phyloP scores from a whole-genome alignment of 2,329 filamentous ascomycete species.

The Trichoderma harzianum region DNA sequence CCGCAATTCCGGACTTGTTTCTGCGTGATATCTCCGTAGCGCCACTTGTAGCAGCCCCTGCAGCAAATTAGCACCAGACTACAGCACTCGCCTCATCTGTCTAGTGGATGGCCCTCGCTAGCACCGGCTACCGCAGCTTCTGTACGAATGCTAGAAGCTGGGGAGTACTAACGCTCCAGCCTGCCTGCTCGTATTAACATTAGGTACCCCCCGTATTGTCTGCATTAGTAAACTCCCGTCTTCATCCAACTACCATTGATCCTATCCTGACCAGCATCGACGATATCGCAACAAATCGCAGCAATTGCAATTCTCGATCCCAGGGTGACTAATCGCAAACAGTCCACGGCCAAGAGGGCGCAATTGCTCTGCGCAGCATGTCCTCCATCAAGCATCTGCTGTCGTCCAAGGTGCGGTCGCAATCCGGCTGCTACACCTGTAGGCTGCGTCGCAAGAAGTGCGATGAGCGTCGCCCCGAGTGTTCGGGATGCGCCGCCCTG shows the following conservation, averaged over 20 bases:
- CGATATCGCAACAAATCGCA: not conserved
- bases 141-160: not conserved
- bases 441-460: slow-evolving; percentile 61
- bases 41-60: not conserved
- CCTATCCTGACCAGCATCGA: not conserved
- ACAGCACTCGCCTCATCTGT: not conserved
- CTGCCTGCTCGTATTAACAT: not conserved
- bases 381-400: slow-evolving; percentile 13
- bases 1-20: not conserved
- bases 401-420: slow-evolving; percentile 33
- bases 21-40: not conserved
- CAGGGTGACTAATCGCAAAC: not conserved
- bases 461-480: slow-evolving; percentile 51
- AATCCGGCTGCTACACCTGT: slow-evolving; percentile 58
- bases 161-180: not conserved
- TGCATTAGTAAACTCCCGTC: slow-evolving; percentile 11
- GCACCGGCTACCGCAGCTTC: not conserved
- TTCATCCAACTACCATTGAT: not conserved
- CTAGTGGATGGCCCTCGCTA: not conserved
- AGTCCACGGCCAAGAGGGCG: not conserved
- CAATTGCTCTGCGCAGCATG: not conserved
- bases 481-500: slow-evolving; percentile 49
- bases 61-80: not conserved
- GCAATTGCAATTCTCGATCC: not conserved
- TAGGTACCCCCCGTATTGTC: not conserved